Evolutionary conservation across 2,329 filamentous ascomycete genomes (phyloP), one percentile per base, ranked within the genome.

Genomic region (Periconia digitata): DNA sequence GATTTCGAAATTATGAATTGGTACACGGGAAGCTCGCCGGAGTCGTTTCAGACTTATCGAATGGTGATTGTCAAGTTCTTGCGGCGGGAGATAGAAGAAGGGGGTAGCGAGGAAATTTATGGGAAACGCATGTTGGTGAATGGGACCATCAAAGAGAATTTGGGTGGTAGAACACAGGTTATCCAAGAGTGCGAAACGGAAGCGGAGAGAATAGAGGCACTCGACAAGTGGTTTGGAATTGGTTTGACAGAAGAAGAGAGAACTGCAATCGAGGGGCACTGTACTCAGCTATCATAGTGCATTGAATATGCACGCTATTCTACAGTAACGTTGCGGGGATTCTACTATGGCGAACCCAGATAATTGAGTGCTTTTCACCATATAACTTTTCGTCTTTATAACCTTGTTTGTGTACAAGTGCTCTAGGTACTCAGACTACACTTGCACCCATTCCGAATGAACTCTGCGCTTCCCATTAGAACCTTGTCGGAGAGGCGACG

Each of bases 131-230:
- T 67, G 43, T 40, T 79, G 37, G 70, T 76, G 35, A 70, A 73
- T 8, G 73, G 74, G 0, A 64, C 72, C 10, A 74, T 77, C 2
- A 75, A 76, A 51, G 66, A 71, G 60, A 76, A 74, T 43, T 54
- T 73, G 17, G 70, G 70, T 7, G 74, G 73, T 1, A 72, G 67
- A 55, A 74, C 72, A 13, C 62, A 64, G 39, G 54, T 72, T 10
- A 53, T 74, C 13, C 55, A 70, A 44, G 61, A 69, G n/a, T 70
- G 73, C 43, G 56, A 61, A 43, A 69, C 64, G 0, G 72, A 79
- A 39, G 56, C 66, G 20, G 70, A 74, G 39, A 67, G 72, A 24
- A n/a, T 75, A 4, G 37, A 57, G 32, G 73, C 64, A 7, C 50
- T 78, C 44, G 61, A 64, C 41, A 65, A 72, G 27, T 68, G 67